Evolutionary conservation across 2,329 filamentous ascomycete genomes (phyloP).

Genomic region (Colletotrichum coccodes): DNA sequence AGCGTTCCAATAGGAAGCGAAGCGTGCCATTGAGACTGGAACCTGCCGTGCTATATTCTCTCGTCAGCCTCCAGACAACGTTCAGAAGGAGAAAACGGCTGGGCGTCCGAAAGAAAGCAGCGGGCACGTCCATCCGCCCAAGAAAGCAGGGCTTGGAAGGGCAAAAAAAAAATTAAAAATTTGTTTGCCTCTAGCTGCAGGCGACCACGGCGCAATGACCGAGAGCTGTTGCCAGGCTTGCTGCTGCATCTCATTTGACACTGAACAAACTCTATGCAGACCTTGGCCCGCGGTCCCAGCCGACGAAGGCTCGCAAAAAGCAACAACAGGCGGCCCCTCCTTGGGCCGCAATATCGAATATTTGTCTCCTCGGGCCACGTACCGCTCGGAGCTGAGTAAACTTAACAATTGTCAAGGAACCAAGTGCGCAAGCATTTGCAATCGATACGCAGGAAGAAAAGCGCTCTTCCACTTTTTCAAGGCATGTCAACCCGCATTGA

Average conservation of each 20-base stretch:
- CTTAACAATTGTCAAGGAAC: slow-evolving; percentile 1
- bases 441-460: neutral
- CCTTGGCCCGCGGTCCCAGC: neutral
- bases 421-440: neutral
- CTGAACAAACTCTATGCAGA: neutral
- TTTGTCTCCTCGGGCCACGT: neutral
- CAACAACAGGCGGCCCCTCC: neutral
- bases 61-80: slow-evolving; percentile 11
- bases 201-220: neutral
- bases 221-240: neutral
- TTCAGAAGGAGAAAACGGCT: slow-evolving; percentile 1
- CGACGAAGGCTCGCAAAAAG: neutral
- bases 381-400: slow-evolving; percentile 4
- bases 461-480: slow-evolving; percentile 16
- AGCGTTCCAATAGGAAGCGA: neutral
- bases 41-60: slow-evolving; percentile 7
- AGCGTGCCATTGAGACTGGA: neutral
- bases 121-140: neutral
- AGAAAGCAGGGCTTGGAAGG: neutral
- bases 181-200: neutral
- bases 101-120: neutral
- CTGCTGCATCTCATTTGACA: neutral
- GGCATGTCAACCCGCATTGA: slow-evolving; percentile 4
- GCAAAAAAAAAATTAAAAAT: neutral
- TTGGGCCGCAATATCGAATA: neutral